Base-by-base conservation (phyloP, 2,329 filamentous ascomycete species). In the Fusarium sacchari region DNA sequence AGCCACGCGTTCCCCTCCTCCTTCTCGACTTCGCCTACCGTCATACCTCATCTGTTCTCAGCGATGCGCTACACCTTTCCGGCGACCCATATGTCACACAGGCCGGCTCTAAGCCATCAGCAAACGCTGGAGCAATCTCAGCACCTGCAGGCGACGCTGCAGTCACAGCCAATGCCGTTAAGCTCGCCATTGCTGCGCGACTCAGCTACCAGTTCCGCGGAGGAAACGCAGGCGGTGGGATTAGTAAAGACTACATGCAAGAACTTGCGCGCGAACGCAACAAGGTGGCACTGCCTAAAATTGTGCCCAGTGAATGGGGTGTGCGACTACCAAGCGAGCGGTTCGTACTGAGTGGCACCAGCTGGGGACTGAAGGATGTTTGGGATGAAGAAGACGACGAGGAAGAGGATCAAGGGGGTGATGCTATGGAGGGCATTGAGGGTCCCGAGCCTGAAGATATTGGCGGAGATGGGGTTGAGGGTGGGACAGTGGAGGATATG, bases 11-110 rank as follows among this genome's bases (percentile, higher is more conserved):
- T 3, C 94, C 94, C 1, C 88, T 96, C 2, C 90, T 95, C 66
- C 90, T 96, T 55, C 91, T 96, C 80, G 94, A 96, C 84, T 96
- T 96, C 80, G 93, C 94, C 55, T 96, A 96, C 87, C 91, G 94
- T 42, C 93, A 95, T 86, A 94, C 92, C 15, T 90, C 90, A 3
- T 88, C 89, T 64, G 87, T 95, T 40, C 89, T 95, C 26, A 90
- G 86, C 74, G 93, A 95, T 83, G 91, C 90, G 12, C 83, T 94
- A 22, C 91, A 93, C 78, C 88, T 94, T 32, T 87, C 88, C 11
- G 88, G 89, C 12, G 92, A 94, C 80, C 92, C 92, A 13, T 93
- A 93, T 83, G 86, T 89, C 26, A 83, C 86, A 12, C 87, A 89
- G 63, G 88, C 88, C 5, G 88, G 88, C 62, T 79, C 85, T 10